phyloP scores from a whole-genome alignment of 768 basidiomycete species.

The Calocera viscosa region DNA sequence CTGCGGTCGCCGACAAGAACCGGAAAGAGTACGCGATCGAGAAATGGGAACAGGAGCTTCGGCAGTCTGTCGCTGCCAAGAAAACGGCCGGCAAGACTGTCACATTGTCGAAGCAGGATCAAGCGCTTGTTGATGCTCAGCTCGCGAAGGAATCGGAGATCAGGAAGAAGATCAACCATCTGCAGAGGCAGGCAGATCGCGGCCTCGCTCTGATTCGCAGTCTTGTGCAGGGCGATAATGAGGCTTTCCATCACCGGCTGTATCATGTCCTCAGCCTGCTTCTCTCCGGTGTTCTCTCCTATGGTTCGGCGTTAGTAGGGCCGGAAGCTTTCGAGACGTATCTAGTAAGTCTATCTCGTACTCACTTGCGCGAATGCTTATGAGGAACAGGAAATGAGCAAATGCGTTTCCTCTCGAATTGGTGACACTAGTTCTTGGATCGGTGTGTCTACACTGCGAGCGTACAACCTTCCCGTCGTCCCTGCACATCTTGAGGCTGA shows the following conservation, averaged over 20 bases:
- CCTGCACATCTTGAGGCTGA: slow-evolving; percentile 66
- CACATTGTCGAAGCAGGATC: slow-evolving; percentile 69
- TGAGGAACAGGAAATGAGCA: slow-evolving; percentile 44
- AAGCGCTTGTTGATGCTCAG: slow-evolving; percentile 71
- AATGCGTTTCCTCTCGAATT: slow-evolving; percentile 62
- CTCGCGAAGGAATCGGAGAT: slow-evolving; percentile 64
- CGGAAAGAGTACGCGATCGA: slow-evolving; percentile 83
- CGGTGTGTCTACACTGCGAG: slow-evolving; percentile 72
- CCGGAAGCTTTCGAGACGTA: slow-evolving; percentile 58
- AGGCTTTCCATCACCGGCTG: slow-evolving; percentile 46
- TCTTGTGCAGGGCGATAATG: slow-evolving; percentile 39
- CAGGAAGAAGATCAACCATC: slow-evolving; percentile 42
- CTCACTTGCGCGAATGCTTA: background rate
- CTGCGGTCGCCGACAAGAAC: slow-evolving; percentile 41
- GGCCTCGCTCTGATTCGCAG: slow-evolving; percentile 60
- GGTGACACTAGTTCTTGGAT: slow-evolving; percentile 57
- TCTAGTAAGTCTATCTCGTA: slow-evolving; percentile 39
- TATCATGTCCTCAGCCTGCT: slow-evolving; percentile 47
- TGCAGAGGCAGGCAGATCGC: slow-evolving; percentile 47
- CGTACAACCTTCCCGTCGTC: slow-evolving; percentile 49
- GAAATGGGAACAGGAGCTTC: slow-evolving; percentile 91
- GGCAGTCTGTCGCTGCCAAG: slow-evolving; percentile 71
- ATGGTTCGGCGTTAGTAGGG: slow-evolving; percentile 52
- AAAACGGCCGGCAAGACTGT: slow-evolving; percentile 36
- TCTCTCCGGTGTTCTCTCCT: slow-evolving; percentile 50